These are phyloP conservation scores for Ulvella scutata DNA, from an alignment of 139 green algal species.

Conservation along the genomic window DNA sequence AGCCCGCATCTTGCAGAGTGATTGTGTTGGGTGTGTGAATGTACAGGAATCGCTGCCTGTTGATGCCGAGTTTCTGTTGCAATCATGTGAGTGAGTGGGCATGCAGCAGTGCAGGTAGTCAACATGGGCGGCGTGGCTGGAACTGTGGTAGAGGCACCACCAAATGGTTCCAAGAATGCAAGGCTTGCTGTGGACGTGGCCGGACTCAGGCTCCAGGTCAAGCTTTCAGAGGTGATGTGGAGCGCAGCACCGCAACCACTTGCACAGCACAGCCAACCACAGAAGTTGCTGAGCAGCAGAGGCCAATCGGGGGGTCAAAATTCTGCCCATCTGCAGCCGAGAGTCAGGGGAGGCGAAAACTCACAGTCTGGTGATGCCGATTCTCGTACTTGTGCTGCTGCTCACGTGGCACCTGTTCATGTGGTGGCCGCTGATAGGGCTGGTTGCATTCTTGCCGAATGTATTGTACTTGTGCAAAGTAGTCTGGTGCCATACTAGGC, in stretches of 20 bases:
- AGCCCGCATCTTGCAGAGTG: background rate
- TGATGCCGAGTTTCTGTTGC: background rate
- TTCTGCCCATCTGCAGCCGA: no score
- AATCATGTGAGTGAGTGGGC: background rate
- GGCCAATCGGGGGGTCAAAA: background rate
- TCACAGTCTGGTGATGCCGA: background rate
- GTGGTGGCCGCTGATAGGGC: background rate
- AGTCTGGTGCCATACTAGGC: background rate
- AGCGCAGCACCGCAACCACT: background rate
- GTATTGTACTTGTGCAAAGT: background rate
- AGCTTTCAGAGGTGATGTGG: background rate
- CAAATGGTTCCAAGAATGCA: background rate
- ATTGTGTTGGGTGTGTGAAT: background rate
- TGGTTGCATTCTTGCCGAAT: background rate
- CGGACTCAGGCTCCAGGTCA: background rate
- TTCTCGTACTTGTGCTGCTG: background rate
- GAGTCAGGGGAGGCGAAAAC: no score
- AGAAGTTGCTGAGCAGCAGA: background rate
- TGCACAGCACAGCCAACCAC: background rate
- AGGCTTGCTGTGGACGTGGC: background rate
- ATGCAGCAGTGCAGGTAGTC: background rate
- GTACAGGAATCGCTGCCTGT: background rate
- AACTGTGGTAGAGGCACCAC: background rate
- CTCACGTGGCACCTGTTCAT: background rate
- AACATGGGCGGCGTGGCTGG: background rate